Percentiles rank a stretch among this genome's conserved stretches.
Conservation (phyloP, 805 yeast genomes). For the Tetrapisispora phaffii region DNA sequence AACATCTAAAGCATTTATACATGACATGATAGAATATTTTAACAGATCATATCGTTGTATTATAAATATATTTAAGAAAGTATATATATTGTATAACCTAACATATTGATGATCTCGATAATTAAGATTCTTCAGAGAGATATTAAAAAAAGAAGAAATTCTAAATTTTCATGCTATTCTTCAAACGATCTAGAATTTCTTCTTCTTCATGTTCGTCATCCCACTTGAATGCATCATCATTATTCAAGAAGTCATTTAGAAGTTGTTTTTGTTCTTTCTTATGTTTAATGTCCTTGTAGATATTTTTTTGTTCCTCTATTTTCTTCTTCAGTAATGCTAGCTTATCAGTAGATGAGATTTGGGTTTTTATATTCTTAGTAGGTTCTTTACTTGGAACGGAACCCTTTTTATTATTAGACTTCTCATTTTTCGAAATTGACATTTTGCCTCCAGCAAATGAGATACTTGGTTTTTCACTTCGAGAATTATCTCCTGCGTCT, state of each 20-base stretch:
- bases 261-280: constrained; percentile 22
- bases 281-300: constrained; percentile 16
- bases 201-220: constrained; percentile 25
- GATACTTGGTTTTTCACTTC: background rate
- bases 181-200: constrained; percentile 15
- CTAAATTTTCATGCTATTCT: constrained; percentile 7
- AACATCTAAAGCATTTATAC: background rate
- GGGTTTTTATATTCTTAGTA: background rate
- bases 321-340: constrained; percentile 19
- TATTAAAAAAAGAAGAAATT: background rate
- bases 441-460: constrained; percentile 3
- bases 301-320: constrained; percentile 25
- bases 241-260: constrained; percentile 22
- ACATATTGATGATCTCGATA: background rate
- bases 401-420: background rate
- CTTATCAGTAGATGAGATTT: constrained; percentile 4
- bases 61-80: background rate
- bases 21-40: background rate
- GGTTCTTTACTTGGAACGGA: background rate
- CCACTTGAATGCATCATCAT: constrained; percentile 21
- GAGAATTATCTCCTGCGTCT: too few relatives aligned
- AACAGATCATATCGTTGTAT: background rate
- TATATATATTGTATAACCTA: background rate
- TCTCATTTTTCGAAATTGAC: background rate
- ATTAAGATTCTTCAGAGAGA: too few relatives aligned